These are phyloP conservation scores for Penicillium soppii DNA, from an alignment of 495 filamentous ascomycete genomes.

Conservation along the genomic window DNA sequence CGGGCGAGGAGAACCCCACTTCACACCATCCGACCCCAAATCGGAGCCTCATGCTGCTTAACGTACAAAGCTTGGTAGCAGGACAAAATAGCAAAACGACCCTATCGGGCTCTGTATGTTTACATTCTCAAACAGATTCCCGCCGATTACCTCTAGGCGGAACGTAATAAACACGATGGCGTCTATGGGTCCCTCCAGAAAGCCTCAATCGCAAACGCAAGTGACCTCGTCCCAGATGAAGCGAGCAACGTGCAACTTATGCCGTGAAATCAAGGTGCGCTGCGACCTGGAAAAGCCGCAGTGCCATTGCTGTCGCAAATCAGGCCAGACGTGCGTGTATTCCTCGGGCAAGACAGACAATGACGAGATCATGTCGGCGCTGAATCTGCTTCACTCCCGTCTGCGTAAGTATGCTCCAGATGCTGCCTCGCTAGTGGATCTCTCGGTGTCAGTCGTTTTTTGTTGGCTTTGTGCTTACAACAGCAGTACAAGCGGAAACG, in stretches of 20 bases:
- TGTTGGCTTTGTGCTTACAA: neutral
- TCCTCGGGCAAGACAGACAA: neutral
- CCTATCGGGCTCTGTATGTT: neutral
- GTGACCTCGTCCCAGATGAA: neutral
- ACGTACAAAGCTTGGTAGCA: neutral
- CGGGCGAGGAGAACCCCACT: neutral
- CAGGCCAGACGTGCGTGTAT: neutral
- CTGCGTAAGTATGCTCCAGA: neutral
- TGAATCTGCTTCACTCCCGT: neutral
- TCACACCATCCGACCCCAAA: neutral
- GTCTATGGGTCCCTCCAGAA: neutral
- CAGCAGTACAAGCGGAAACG: neutral
- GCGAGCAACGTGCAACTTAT: neutral
- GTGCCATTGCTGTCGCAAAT: neutral
- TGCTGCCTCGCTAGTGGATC: neutral
- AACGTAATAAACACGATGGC: neutral
- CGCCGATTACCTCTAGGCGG: neutral
- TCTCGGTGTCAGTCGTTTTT: neutral
- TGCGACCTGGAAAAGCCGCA: neutral
- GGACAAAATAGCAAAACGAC: neutral
- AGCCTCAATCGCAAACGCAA: neutral
- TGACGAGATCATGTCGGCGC: neutral
- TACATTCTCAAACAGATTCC: neutral
- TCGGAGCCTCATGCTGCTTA: neutral
- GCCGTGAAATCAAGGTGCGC: neutral